These are phyloP conservation scores for Colletotrichum scovillei DNA, from an alignment of 2,329 filamentous ascomycete species.

Conservation along the genomic window DNA sequence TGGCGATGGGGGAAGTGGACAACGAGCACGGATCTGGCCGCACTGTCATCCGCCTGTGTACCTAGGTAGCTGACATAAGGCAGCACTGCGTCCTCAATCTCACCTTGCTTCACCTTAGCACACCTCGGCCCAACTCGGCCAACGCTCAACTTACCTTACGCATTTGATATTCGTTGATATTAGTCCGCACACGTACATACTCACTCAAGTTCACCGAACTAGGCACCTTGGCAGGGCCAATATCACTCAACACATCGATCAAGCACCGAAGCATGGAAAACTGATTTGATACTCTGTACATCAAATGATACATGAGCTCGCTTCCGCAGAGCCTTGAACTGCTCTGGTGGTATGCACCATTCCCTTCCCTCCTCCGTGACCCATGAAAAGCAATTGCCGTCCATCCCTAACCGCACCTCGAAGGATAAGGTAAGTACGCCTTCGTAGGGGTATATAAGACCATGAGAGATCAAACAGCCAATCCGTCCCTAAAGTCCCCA, in stretches of 20 bases:
- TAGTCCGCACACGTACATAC: no score
- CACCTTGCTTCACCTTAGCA: background rate
- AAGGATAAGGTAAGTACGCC: slow-evolving; percentile 32
- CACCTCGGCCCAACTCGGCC: background rate
- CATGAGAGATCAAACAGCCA: slow-evolving; percentile 31
- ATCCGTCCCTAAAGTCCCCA: slow-evolving; percentile 4
- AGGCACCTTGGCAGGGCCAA: background rate
- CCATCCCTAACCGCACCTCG: slow-evolving; percentile 32
- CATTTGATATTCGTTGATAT: no score
- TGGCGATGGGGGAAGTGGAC: background rate
- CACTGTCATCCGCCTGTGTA: no score
- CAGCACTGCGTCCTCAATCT: background rate
- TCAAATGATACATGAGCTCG: slow-evolving; percentile 26
- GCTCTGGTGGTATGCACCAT: slow-evolving; percentile 23
- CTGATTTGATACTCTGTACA: slow-evolving; percentile 15
- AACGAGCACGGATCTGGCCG: background rate
- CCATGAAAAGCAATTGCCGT: slow-evolving; percentile 18
- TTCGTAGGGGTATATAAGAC: slow-evolving; percentile 37
- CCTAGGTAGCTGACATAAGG: background rate
- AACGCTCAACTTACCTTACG: no score
- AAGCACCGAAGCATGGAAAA: background rate
- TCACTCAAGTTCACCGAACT: background rate
- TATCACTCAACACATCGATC: background rate
- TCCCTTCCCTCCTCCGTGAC: background rate
- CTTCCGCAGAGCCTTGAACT: background rate